Conservation (phyloP, 2,329 filamentous ascomycete species). For the Geoglossum cookeanum region DNA sequence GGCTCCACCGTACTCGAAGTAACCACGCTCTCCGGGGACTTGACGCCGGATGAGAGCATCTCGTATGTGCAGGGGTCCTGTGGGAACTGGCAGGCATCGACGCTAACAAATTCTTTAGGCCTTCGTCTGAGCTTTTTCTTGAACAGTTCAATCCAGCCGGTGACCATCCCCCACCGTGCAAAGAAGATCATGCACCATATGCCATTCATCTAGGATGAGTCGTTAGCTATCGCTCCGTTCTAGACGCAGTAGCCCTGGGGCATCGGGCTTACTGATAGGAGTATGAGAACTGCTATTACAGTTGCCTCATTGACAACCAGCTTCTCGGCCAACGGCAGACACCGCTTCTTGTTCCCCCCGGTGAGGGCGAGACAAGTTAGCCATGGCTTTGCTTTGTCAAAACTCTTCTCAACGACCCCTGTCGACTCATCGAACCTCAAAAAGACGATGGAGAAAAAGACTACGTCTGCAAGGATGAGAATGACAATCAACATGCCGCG, state of each 20-base stretch:
- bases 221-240: slow-evolving; percentile 13
- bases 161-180: slow-evolving; percentile 66
- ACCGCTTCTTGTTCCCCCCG: slow-evolving; percentile 43
- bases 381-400: slow-evolving; percentile 43
- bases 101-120: slow-evolving; percentile 70
- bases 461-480: slow-evolving; percentile 75
- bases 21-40: neutral
- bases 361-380: slow-evolving; percentile 45
- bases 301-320: slow-evolving; percentile 59
- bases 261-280: slow-evolving; percentile 49
- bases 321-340: slow-evolving; percentile 37
- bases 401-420: slow-evolving; percentile 32
- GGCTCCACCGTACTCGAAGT: neutral
- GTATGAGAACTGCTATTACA: slow-evolving; percentile 60
- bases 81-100: slow-evolving; percentile 51
- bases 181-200: slow-evolving; percentile 71
- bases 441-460: slow-evolving; percentile 86
- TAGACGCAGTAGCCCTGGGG: slow-evolving; percentile 3
- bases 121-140: slow-evolving; percentile 26
- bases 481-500: slow-evolving; percentile 76
- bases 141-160: slow-evolving; percentile 58
- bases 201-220: slow-evolving; percentile 45
- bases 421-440: slow-evolving; percentile 67
- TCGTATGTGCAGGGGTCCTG: slow-evolving; percentile 55
- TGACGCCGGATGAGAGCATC: slow-evolving; percentile 36